A percentile compares a stretch with the other conserved stretches of the same genome.
Evolutionary conservation across 495 filamentous ascomycete genomes (phyloP).

Genomic region (Annulohypoxylon nitens): DNA sequence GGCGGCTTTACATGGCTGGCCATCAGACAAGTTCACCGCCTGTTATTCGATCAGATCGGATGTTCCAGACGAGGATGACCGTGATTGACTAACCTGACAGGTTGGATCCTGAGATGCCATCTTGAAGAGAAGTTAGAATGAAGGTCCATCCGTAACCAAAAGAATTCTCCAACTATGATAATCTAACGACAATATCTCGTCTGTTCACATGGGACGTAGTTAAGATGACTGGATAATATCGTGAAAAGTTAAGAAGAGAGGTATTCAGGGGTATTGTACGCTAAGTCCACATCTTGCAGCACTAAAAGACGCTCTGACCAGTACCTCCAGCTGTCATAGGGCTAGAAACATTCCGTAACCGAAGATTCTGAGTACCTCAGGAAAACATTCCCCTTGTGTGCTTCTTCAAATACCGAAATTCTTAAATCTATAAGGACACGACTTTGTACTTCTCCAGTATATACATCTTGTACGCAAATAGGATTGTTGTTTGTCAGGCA

Average conservation of each 20-base stretch:
- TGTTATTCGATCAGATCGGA: slow-evolving; percentile 37
- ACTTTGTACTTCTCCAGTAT: neutral
- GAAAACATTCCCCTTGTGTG: neutral
- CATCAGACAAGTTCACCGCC: slow-evolving; percentile 59
- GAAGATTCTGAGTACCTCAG: neutral
- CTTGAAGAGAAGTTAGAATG: neutral
- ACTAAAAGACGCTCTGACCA: slow-evolving; percentile 1
- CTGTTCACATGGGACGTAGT: neutral
- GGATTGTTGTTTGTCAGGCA: neutral
- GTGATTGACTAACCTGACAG: slow-evolving; percentile 40
- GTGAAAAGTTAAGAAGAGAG: slow-evolving; percentile 11
- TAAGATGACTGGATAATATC: neutral
- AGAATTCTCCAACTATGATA: neutral
- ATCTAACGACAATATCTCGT: neutral
- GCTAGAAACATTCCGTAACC: neutral
- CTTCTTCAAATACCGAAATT: neutral
- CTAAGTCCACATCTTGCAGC: neutral
- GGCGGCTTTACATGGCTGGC: slow-evolving; percentile 50
- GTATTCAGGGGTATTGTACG: neutral
- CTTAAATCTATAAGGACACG: neutral
- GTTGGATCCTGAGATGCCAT: slow-evolving; percentile 28
- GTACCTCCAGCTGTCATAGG: neutral
- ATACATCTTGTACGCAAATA: neutral
- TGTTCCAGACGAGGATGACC: neutral
- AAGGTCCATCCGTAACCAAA: neutral